Percentiles rank a stretch among this genome's conserved stretches.
These are phyloP conservation scores for Lactarius psammicola DNA, from an alignment of 768 basidiomycete species.

Conservation along the genomic window DNA sequence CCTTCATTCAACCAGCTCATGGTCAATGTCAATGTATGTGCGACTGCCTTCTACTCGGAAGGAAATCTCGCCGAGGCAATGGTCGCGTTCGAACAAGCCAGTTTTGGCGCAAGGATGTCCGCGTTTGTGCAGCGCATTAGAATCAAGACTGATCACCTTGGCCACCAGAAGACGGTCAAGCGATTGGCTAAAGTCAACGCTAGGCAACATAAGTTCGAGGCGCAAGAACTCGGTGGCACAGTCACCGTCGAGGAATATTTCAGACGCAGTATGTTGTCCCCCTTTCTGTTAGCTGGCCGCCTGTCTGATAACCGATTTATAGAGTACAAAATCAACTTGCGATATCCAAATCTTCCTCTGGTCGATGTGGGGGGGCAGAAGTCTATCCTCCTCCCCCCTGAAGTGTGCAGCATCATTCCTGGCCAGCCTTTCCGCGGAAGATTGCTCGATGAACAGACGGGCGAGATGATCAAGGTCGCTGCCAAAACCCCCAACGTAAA, in stretches of 20 bases:
- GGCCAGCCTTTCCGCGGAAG: conserved; percentile 49
- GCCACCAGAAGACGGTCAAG: conserved; percentile 74
- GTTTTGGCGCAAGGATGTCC: conserved; percentile 57
- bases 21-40: conserved; percentile 56
- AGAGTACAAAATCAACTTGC: conserved; percentile 47
- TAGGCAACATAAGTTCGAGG: conserved; percentile 41
- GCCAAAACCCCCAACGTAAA: conserved; percentile 52
- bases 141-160: conserved; percentile 64
- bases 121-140: conserved; percentile 67
- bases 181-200: conserved; percentile 44
- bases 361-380: conserved; percentile 50
- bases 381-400: conserved; percentile 45
- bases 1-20: conserved; percentile 46
- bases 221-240: conserved; percentile 40
- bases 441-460: conserved; percentile 52
- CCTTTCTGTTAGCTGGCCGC: background rate
- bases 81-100: conserved; percentile 44
- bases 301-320: conserved; percentile 4
- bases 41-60: conserved; percentile 45
- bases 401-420: conserved; percentile 49
- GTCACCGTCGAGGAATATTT: conserved; percentile 52
- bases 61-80: conserved; percentile 47
- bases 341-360: conserved; percentile 42
- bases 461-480: conserved; percentile 49
- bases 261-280: conserved; percentile 39